phyloP scores from a whole-genome alignment of 306 rosid genomes.

The Vigna mungo region DNA sequence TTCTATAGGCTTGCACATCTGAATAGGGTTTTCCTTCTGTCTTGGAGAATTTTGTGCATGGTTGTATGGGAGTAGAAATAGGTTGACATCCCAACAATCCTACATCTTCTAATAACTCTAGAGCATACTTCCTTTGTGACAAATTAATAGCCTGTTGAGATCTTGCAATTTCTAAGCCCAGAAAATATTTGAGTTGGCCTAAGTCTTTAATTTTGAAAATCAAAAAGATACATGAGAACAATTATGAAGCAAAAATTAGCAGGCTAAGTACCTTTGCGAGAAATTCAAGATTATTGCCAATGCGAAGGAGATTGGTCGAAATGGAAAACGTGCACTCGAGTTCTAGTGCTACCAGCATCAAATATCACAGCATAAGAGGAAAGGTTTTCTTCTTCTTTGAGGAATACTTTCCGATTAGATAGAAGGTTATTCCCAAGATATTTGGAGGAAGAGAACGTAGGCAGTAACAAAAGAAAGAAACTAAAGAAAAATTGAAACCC shows the following conservation, averaged over 20 bases:
- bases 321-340: conserved; percentile 77
- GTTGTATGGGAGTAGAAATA: too few species aligned
- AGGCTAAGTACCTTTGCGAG: conserved; percentile 37
- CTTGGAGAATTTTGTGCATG: too few species aligned
- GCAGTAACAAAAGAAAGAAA: conserved; percentile 55
- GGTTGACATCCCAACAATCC: too few species aligned
- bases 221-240: background rate
- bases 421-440: conserved; percentile 37
- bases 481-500: conserved; percentile 31
- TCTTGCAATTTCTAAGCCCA: too few species aligned
- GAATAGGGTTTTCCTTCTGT: too few species aligned
- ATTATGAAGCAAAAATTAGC: background rate
- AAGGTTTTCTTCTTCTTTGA: conserved; percentile 24
- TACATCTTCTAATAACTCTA: too few species aligned
- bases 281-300: conserved; percentile 66
- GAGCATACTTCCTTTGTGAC: too few species aligned
- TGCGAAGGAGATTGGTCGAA: conserved; percentile 72
- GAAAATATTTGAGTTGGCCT: too few species aligned
- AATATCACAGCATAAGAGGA: conserved; percentile 69
- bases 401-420: conserved; percentile 54
- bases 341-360: conserved; percentile 91
- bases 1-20: too few species aligned
- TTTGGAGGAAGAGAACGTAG: conserved; percentile 44
- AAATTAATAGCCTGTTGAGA: too few species aligned
- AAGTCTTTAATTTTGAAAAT: too few species aligned